Evolutionary conservation across 768 basidiomycete species (phyloP).

Genomic region (Leucogyrophana mollusca): DNA sequence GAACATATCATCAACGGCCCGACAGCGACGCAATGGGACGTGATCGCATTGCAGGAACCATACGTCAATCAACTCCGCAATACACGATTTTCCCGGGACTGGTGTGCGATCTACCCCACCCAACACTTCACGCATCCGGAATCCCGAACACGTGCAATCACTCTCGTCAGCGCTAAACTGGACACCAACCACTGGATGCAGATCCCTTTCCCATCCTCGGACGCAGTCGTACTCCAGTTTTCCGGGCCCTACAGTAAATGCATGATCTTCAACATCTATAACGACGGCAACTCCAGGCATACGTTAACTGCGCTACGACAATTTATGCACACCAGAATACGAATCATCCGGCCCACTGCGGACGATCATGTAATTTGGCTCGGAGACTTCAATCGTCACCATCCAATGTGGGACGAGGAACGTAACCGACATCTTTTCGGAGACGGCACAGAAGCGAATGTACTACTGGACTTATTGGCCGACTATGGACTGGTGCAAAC

Average conservation of each 20-base stretch:
- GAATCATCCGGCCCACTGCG: neutral
- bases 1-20: conserved; percentile 11
- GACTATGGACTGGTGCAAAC: conserved; percentile 24
- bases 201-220: conserved; percentile 14
- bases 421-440: conserved; percentile 22
- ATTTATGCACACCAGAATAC: neutral
- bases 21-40: neutral
- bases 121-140: neutral
- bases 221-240: conserved; percentile 21
- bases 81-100: neutral
- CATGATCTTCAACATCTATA: conserved; percentile 15
- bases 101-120: neutral
- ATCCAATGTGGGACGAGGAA: conserved; percentile 28
- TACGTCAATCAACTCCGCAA: neutral
- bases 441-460: conserved; percentile 2
- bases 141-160: conserved; percentile 10
- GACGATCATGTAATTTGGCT: conserved; percentile 18
- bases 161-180: conserved; percentile 15
- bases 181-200: conserved; percentile 21
- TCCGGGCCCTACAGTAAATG: neutral
- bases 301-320: neutral
- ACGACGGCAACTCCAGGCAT: conserved; percentile 5
- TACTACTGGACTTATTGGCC: conserved; percentile 17
- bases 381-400: conserved; percentile 32
- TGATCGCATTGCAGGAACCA: conserved; percentile 4